Evolutionary conservation across 2,329 filamentous ascomycete genomes (phyloP).

Genomic region (Hymenoscyphus fraxineus): DNA sequence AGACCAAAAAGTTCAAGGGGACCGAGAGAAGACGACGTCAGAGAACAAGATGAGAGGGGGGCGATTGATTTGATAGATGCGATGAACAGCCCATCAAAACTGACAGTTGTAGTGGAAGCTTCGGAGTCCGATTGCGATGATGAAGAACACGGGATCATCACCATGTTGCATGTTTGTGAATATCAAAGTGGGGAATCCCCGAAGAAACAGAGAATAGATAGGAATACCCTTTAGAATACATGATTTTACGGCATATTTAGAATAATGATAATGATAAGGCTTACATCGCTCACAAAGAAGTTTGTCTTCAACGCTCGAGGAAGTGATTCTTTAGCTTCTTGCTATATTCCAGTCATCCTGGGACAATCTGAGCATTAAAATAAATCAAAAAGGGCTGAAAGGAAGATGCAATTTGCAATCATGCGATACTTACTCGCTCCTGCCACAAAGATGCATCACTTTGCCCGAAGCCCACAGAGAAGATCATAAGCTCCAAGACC

Average conservation of each 20-base stretch:
- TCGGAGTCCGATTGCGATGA: neutral
- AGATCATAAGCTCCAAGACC: too few relatives aligned
- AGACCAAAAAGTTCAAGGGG: neutral
- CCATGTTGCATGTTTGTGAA: neutral
- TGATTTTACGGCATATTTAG: conserved; percentile 1
- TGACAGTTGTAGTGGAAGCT: neutral
- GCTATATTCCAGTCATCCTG: too few relatives aligned
- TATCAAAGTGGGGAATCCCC: neutral
- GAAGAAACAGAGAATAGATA: neutral
- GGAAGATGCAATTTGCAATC: too few relatives aligned
- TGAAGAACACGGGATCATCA: neutral
- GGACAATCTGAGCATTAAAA: too few relatives aligned
- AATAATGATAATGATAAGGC: neutral
- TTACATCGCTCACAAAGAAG: neutral
- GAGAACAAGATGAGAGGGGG: neutral
- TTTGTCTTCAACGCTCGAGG: too few relatives aligned
- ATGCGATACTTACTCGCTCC: too few relatives aligned
- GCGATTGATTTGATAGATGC: neutral
- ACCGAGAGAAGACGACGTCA: neutral
- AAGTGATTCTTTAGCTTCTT: too few relatives aligned
- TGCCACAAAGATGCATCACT: too few relatives aligned
- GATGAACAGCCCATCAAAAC: neutral
- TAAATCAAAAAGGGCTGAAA: too few relatives aligned
- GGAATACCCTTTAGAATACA: neutral
- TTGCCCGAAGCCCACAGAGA: too few relatives aligned